A percentile compares a stretch with the other conserved stretches of the same genome.
phyloP scores from a whole-genome alignment of 345 rosid genomes.

The Dipteronia sinensis region DNA sequence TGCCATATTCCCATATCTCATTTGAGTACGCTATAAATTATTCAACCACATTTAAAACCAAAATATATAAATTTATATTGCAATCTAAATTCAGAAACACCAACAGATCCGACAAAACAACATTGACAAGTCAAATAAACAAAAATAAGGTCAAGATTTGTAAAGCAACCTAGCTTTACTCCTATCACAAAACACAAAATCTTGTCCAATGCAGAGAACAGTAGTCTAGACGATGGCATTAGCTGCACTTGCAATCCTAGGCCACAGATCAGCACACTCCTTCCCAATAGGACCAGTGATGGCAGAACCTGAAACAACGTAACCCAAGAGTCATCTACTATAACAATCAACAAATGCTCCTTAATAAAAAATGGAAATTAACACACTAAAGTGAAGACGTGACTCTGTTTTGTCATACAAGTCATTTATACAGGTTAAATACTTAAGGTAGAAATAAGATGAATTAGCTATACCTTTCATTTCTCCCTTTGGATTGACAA shows the following conservation, averaged over 20 bases:
- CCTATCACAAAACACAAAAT: neutral
- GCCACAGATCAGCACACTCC: conserved; percentile 96
- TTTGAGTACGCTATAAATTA: no score
- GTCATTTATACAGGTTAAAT: neutral
- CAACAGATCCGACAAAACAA: neutral
- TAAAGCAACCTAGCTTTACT: neutral
- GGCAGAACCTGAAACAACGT: conserved; percentile 64
- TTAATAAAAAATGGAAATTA: no score
- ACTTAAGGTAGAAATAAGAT: neutral
- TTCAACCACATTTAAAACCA: neutral
- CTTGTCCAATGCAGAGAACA: neutral
- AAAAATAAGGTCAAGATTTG: neutral
- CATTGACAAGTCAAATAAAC: neutral
- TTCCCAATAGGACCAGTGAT: conserved; percentile 92
- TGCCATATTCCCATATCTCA: no score
- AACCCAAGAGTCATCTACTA: neutral
- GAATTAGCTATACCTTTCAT: conserved; percentile 68
- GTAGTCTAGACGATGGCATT: conserved; percentile 57
- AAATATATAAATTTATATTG: neutral
- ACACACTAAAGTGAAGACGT: neutral
- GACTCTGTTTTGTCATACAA: no score
- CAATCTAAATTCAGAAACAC: neutral
- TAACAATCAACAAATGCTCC: neutral
- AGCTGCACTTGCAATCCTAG: conserved; percentile 95
- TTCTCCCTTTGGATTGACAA: conserved; percentile 92